phyloP scores from a whole-genome alignment of 2,329 filamentous ascomycete genomes.

The Penicillium sp. region DNA sequence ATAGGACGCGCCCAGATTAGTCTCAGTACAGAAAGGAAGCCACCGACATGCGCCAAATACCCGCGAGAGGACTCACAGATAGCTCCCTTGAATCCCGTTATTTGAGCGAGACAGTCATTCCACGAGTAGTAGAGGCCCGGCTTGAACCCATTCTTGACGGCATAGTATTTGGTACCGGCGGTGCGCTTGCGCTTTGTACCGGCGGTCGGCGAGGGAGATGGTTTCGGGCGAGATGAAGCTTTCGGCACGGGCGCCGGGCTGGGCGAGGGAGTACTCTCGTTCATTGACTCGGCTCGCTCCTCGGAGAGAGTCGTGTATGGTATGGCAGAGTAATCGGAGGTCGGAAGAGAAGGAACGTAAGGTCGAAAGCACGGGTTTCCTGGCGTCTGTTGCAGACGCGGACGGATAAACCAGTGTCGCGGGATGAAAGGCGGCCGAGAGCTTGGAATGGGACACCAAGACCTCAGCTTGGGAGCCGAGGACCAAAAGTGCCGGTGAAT shows the following conservation, averaged over 20 bases:
- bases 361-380: background rate
- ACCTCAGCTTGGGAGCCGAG: constrained; percentile 27
- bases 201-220: constrained; percentile 31
- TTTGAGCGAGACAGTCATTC: constrained; percentile 58
- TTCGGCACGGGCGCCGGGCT: constrained; percentile 31
- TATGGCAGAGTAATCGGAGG: background rate
- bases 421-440: constrained; percentile 20
- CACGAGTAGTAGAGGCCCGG: constrained; percentile 63
- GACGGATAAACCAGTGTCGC: constrained; percentile 13
- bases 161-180: constrained; percentile 56
- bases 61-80: constrained; percentile 54
- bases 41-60: background rate
- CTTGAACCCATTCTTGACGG: constrained; percentile 56
- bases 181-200: constrained; percentile 56
- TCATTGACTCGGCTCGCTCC: constrained; percentile 21
- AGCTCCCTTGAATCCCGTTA: constrained; percentile 61
- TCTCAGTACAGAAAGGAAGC: background rate
- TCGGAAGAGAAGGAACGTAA: background rate
- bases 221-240: constrained; percentile 24
- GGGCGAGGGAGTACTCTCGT: constrained; percentile 34
- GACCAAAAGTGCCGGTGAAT: constrained; percentile 17
- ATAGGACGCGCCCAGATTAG: background rate
- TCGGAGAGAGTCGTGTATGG: constrained; percentile 2
- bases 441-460: constrained; percentile 25
- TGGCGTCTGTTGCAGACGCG: constrained; percentile 12